Evolutionary conservation across 2,329 filamentous ascomycete genomes (phyloP), one percentile per base, ranked within the genome.

Genomic region (Botrytis fragariae): DNA sequence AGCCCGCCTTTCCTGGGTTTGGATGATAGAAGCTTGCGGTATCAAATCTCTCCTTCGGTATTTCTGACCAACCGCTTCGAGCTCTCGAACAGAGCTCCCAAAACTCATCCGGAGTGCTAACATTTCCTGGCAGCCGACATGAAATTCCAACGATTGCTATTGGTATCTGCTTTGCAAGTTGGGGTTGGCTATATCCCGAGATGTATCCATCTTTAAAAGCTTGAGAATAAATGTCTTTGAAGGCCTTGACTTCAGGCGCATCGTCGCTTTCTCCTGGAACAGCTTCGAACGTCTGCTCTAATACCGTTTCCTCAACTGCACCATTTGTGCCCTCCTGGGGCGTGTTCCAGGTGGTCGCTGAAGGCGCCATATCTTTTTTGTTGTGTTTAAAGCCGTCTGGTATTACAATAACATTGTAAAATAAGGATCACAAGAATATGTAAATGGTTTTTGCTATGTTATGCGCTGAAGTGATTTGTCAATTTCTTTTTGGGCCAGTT

Each of bases 31-130:
- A 73, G 71, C 54, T 69, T 54, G 63, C 45, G 9, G 63, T 45
- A 18, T 73, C 71, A 61, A 69, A 73, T 61, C 71, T 69, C 9
- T 73, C 71, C 37, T 73, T 73, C 12, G 71, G 71, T 69, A 73
- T 69, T 70, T 69, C 71, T n/a, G 63, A 69, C 71, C 71, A 69
- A 60, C 71, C 71, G 39, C 54, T 69, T 57, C 71, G 76, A 59
- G 92, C 92, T 81, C 91, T 90, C 79, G 89, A 87, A 29, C 94
- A 85, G 10, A 94, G 84, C 74, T 93, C 89, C 92, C 92, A 94
- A 54, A 94, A 88, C 71, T 88, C 87, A 73, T 93, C 90, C 74
- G 86, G 82, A 7, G 80, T 82, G 10, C 84, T 85, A 12, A 83
- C 80, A 42, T 72, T 68, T 4, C 86, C 87, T 5, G 87, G 86